phyloP scores from a whole-genome alignment of 2,329 filamentous ascomycete genomes.

The Clarireedia monteithiana region DNA sequence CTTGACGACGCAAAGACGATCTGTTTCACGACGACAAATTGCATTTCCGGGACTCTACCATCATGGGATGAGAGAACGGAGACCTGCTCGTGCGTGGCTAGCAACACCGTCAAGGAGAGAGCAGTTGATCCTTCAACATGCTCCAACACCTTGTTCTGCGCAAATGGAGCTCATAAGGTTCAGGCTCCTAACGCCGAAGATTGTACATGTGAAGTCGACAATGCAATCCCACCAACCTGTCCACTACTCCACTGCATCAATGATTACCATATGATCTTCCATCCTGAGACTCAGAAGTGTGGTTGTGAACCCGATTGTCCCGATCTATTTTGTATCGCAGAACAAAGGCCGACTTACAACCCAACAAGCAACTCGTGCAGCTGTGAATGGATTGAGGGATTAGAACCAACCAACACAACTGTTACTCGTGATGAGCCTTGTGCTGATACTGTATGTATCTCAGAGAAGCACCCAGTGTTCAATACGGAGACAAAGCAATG shows the following conservation, averaged over 20 bases:
- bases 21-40: conserved; percentile 7
- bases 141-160: conserved; percentile 13
- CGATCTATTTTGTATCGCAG: conserved; percentile 15
- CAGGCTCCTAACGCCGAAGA: conserved; percentile 5
- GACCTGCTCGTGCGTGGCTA: conserved; percentile 7
- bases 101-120: not conserved
- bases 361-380: conserved; percentile 11
- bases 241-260: conserved; percentile 16
- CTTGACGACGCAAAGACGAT: conserved; percentile 3
- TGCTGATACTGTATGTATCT: conserved; percentile 13
- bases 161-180: conserved; percentile 11
- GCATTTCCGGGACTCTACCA: not conserved
- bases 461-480: conserved; percentile 11
- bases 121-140: conserved; percentile 6
- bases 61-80: conserved; percentile 5
- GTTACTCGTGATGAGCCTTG: conserved; percentile 7
- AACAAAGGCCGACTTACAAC: conserved; percentile 11
- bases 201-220: conserved; percentile 15
- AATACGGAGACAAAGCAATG: conserved; percentile 5
- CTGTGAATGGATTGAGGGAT: conserved; percentile 13
- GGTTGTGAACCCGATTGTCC: conserved; percentile 16
- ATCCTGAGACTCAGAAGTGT: conserved; percentile 15
- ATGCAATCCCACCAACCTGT: conserved; percentile 10
- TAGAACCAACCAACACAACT: conserved; percentile 6
- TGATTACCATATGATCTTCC: conserved; percentile 15